phyloP scores from a whole-genome alignment of 1,139 yeast species.

The Lodderomyces theae region DNA sequence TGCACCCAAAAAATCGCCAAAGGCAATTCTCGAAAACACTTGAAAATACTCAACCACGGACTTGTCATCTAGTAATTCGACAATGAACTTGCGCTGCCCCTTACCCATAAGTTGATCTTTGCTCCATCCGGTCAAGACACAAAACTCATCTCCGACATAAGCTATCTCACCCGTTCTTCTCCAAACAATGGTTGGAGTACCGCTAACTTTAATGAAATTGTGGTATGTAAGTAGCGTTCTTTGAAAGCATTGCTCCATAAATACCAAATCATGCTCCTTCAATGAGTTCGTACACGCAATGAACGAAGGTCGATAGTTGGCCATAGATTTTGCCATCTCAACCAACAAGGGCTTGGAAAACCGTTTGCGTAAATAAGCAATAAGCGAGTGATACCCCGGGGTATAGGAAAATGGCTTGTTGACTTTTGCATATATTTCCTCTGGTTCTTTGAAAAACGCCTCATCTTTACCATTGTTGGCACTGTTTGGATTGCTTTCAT shows the following conservation, averaged over 20 bases:
- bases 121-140: slow-evolving; percentile 87
- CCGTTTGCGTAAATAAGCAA: slow-evolving; percentile 68
- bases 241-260: slow-evolving; percentile 96
- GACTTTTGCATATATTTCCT: slow-evolving; percentile 76
- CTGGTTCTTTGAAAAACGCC: slow-evolving; percentile 57
- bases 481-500: slow-evolving; percentile 24
- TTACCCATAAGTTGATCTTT: slow-evolving; percentile 56
- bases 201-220: slow-evolving; percentile 75
- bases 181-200: slow-evolving; percentile 96
- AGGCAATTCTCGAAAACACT: slow-evolving; percentile 79
- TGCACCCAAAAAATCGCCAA: slow-evolving; percentile 90
- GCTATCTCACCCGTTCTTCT: slow-evolving; percentile 94
- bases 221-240: slow-evolving; percentile 86
- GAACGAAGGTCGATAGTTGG: slow-evolving; percentile 85
- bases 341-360: slow-evolving; percentile 71
- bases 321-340: slow-evolving; percentile 84
- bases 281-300: slow-evolving; percentile 88
- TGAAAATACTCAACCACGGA: slow-evolving; percentile 87
- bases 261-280: slow-evolving; percentile 85
- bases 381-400: slow-evolving; percentile 81
- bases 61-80: slow-evolving; percentile 84
- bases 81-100: slow-evolving; percentile 50
- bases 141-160: slow-evolving; percentile 89
- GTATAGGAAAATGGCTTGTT: slow-evolving; percentile 81
- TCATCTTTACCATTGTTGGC: slow-evolving; percentile 13